Evolutionary conservation across 2,329 filamentous ascomycete species (phyloP).

Genomic region (Proliferodiscus dingleyae): DNA sequence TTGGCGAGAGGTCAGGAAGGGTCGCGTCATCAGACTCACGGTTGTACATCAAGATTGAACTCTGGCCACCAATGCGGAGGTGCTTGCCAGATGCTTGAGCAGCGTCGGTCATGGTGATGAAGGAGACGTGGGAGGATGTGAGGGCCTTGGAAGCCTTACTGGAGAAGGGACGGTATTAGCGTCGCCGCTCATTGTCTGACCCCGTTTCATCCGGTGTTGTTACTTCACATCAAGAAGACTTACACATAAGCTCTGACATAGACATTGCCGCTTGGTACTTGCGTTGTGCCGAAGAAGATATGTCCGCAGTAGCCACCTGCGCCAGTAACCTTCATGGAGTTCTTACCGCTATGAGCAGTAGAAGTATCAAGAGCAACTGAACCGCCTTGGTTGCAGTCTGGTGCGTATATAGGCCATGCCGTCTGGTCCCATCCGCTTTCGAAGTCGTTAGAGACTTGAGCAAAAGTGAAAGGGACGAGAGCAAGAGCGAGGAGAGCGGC

Average conservation of each 20-base stretch:
- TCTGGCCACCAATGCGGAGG: slow-evolving; percentile 57
- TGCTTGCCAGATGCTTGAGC: slow-evolving; percentile 52
- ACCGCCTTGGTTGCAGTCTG: slow-evolving; percentile 54
- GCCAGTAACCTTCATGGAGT: slow-evolving; percentile 49
- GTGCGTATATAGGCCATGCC: slow-evolving; percentile 54
- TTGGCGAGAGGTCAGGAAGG: slow-evolving; percentile 54
- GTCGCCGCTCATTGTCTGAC: slow-evolving; percentile 8
- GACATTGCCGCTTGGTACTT: slow-evolving; percentile 51
- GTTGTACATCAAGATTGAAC: slow-evolving; percentile 60
- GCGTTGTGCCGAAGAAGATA: slow-evolving; percentile 55
- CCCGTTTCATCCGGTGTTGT: background rate
- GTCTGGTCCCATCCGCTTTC: slow-evolving; percentile 53
- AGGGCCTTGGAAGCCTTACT: slow-evolving; percentile 53
- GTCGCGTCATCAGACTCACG: slow-evolving; percentile 59
- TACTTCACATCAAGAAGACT: slow-evolving; percentile 28
- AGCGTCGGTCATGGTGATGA: slow-evolving; percentile 60
- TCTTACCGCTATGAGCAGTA: slow-evolving; percentile 51
- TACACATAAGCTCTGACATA: slow-evolving; percentile 54
- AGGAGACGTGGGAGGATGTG: slow-evolving; percentile 55
- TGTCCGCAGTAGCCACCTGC: slow-evolving; percentile 53
- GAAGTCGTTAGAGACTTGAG: slow-evolving; percentile 51
- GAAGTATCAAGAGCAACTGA: slow-evolving; percentile 51
- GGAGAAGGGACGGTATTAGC: slow-evolving; percentile 20
- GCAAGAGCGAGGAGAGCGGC: slow-evolving; percentile 42
- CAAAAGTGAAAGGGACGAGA: slow-evolving; percentile 43